Evolutionary conservation across 306 rosid genomes (phyloP).

Genomic region (Abrus pulchellus): DNA sequence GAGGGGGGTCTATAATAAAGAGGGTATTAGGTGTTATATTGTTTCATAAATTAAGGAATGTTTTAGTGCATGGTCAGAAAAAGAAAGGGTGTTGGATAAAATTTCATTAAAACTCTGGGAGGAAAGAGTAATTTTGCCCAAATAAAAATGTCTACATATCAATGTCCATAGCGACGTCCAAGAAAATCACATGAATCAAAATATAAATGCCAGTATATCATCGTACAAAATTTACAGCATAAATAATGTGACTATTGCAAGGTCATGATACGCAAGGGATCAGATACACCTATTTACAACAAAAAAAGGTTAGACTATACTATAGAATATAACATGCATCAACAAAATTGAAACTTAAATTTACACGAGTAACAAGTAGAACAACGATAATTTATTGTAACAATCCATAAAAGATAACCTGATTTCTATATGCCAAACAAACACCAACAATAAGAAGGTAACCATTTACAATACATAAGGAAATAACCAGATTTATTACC

Average conservation of each 20-base stretch:
- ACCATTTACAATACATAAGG: constrained; percentile 57
- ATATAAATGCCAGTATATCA: not conserved
- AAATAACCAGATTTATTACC: constrained; percentile 46
- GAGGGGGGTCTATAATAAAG: too few species aligned
- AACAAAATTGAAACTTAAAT: constrained; percentile 50
- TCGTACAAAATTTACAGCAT: constrained; percentile 30
- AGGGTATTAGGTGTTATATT: too few species aligned
- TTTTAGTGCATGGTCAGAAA: too few species aligned
- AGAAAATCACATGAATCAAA: not conserved
- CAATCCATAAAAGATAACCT: constrained; percentile 51
- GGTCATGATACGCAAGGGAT: not conserved
- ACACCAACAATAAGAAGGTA: constrained; percentile 39
- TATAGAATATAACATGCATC: constrained; percentile 24
- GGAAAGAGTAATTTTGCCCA: too few species aligned
- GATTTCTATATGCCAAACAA: constrained; percentile 59
- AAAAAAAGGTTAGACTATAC: constrained; percentile 32
- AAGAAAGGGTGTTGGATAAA: too few species aligned
- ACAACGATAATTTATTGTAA: constrained; percentile 49
- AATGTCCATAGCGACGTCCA: not conserved
- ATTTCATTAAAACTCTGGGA: too few species aligned
- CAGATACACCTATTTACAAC: constrained; percentile 30
- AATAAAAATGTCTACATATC: not conserved
- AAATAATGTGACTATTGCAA: constrained; percentile 3
- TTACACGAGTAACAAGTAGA: constrained; percentile 28
- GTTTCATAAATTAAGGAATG: too few species aligned